Conservation (phyloP, 768 basidiomycete genomes). For the Tylopilus rubrobrunneus region DNA sequence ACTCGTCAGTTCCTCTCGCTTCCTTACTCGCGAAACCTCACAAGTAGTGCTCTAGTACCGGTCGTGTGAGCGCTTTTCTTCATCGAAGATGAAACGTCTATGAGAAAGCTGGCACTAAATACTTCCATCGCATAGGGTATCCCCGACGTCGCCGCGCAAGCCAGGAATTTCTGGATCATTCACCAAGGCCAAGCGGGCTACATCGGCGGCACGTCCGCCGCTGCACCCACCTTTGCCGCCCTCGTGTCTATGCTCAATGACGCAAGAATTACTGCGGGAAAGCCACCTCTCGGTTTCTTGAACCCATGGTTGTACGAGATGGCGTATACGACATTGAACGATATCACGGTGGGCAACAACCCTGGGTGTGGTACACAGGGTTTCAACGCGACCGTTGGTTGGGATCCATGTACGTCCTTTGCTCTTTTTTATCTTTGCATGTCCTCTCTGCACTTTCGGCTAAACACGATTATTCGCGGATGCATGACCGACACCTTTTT, state of each 20-base stretch:
- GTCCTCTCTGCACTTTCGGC: too few species aligned
- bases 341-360: conserved; percentile 56
- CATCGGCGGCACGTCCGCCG: conserved; percentile 62
- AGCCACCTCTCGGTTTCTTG: conserved; percentile 56
- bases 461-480: too few species aligned
- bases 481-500: background rate
- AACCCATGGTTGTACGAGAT: conserved; percentile 56
- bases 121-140: conserved; percentile 34
- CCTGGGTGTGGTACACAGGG: conserved; percentile 60
- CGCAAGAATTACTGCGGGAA: conserved; percentile 42
- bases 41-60: conserved; percentile 32
- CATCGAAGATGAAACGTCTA: too few species aligned
- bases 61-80: conserved; percentile 42
- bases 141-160: conserved; percentile 68
- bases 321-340: conserved; percentile 42
- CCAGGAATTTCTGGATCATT: conserved; percentile 45
- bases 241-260: conserved; percentile 66
- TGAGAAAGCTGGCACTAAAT: background rate
- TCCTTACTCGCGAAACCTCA: background rate
- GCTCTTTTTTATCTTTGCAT: too few species aligned
- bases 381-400: conserved; percentile 58
- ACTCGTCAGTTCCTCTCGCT: conserved; percentile 38
- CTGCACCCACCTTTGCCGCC: conserved; percentile 61
- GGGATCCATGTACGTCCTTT: conserved; percentile 51
- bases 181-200: conserved; percentile 34